A percentile compares a stretch with the other conserved stretches of the same genome.
Conservation (phyloP, 164 flowering plant species). For the Magnolia sinica region DNA sequence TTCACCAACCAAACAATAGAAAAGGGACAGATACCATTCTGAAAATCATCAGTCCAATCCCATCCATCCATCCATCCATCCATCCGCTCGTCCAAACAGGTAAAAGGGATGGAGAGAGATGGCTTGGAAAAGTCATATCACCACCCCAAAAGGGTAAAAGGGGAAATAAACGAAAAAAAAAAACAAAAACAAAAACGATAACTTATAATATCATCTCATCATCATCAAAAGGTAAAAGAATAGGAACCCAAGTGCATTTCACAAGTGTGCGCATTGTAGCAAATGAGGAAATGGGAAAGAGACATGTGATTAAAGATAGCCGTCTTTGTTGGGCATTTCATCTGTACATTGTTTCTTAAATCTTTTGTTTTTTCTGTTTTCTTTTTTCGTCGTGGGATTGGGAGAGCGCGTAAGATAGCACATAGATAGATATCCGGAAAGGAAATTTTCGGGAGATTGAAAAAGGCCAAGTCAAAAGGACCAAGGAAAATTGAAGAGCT, state of each 20-base stretch:
- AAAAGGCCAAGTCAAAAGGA: slow-evolving; percentile 11
- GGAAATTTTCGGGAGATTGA: background rate
- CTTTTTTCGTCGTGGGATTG: background rate
- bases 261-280: background rate
- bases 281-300: slow-evolving; percentile 3
- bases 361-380: background rate
- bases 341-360: background rate
- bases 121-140: slow-evolving; percentile 3
- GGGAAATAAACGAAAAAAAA: background rate
- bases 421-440: background rate
- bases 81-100: background rate
- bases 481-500: slow-evolving; percentile 5
- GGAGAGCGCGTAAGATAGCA: too few species aligned
- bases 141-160: background rate
- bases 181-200: background rate
- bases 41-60: background rate
- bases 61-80: background rate
- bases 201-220: slow-evolving; percentile 2
- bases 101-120: background rate
- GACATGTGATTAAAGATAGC: background rate
- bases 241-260: background rate
- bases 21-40: background rate
- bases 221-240: background rate
- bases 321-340: background rate
- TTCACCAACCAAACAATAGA: background rate